These are phyloP conservation scores for Gryganskiella cystojenkinii DNA, from an alignment of 192 early-diverging fungal genomes.

Conservation along the genomic window DNA sequence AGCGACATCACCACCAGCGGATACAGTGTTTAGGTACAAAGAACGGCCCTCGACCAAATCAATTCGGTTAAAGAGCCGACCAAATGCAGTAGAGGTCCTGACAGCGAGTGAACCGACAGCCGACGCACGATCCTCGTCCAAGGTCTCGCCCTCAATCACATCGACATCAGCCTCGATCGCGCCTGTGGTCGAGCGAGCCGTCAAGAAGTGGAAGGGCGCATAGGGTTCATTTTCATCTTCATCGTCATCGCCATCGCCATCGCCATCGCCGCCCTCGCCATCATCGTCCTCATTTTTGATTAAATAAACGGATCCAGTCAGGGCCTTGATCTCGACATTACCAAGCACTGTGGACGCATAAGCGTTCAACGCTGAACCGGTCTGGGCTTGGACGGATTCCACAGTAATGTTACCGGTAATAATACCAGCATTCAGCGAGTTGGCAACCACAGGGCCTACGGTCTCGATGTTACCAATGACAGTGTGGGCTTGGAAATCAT, in stretches of 20 bases:
- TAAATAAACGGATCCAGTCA: neutral
- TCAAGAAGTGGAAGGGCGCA: slow-evolving; percentile 3
- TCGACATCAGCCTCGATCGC: slow-evolving; percentile 5
- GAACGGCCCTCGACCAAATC: slow-evolving; percentile 9
- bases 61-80: neutral
- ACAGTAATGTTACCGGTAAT: slow-evolving; percentile 5
- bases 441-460: neutral
- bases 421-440: neutral
- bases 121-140: neutral
- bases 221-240: neutral
- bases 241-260: neutral
- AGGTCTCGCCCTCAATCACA: neutral
- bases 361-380: slow-evolving; percentile 4
- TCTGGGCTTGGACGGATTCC: slow-evolving; percentile 14
- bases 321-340: slow-evolving; percentile 6
- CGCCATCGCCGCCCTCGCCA: slow-evolving; percentile 10
- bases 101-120: slow-evolving; percentile 14
- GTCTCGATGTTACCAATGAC: slow-evolving; percentile 2
- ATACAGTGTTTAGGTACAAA: slow-evolving; percentile 2
- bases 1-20: neutral
- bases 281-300: neutral
- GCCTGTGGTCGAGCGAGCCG: neutral
- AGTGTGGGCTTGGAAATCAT: neutral
- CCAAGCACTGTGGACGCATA: neutral
- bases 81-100: neutral